Percentiles rank a stretch among this genome's conserved stretches.
These are phyloP conservation scores for Pestalotiopsis sp. DNA, from an alignment of 2,329 filamentous ascomycete species.

Conservation along the genomic window DNA sequence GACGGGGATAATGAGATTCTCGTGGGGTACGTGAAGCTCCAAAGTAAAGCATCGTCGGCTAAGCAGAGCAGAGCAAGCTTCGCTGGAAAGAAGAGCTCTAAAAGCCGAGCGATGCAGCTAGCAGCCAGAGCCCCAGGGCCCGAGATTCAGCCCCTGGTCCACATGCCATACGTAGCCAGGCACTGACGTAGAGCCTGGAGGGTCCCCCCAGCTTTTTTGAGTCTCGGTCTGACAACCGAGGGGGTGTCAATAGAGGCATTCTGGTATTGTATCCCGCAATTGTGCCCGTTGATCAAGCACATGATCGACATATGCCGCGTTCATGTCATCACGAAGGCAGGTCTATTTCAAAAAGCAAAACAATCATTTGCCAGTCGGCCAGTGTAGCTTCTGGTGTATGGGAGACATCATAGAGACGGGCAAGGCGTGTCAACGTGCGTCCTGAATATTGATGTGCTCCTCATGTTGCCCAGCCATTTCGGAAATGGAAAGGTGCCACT, in stretches of 20 bases:
- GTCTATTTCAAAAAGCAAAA: background rate
- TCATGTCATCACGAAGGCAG: background rate
- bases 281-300: background rate
- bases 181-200: conserved; percentile 4
- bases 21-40: background rate
- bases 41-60: background rate
- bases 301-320: background rate
- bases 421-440: background rate
- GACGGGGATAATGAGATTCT: background rate
- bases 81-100: conserved; percentile 4
- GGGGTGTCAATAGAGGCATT: background rate
- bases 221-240: background rate
- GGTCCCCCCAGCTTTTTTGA: background rate
- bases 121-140: background rate
- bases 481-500: background rate
- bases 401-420: background rate
- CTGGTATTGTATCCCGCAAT: background rate
- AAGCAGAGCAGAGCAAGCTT: background rate
- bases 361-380: background rate
- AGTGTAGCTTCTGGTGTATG: background rate
- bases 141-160: conserved; percentile 6
- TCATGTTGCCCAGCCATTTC: background rate
- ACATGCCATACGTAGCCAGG: conserved; percentile 5
- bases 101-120: conserved; percentile 1
- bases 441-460: background rate